Percentiles rank a stretch among this genome's conserved stretches.
Evolutionary conservation across 257 asterid genomes (phyloP).

Genomic region (Scutellaria barbata): DNA sequence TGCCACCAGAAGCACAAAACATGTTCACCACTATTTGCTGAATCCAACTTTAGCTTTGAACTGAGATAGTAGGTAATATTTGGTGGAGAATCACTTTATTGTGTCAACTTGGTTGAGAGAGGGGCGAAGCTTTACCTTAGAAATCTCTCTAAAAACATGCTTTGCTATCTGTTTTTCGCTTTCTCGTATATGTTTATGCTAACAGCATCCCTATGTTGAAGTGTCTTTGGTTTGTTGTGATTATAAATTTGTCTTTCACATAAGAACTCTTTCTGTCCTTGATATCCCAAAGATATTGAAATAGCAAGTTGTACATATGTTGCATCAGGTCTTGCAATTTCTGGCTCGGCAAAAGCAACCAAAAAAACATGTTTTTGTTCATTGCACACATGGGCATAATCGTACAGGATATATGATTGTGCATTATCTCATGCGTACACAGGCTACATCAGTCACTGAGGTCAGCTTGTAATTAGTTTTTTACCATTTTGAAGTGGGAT

Average conservation of each 20-base stretch:
- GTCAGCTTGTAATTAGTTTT: conserved; percentile 46
- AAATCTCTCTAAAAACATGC: conserved; percentile 11
- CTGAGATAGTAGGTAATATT: conserved; percentile 5
- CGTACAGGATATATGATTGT: conserved; percentile 97
- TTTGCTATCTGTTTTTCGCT: conserved; percentile 19
- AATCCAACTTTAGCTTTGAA: conserved; percentile 6
- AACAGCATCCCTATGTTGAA: background rate
- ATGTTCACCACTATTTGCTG: background rate
- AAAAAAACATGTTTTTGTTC: conserved; percentile 82
- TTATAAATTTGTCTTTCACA: conserved; percentile 11
- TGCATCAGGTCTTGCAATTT: conserved; percentile 79
- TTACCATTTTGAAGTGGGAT: conserved; percentile 9
- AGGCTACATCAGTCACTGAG: conserved; percentile 77
- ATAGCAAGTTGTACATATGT: conserved; percentile 23
- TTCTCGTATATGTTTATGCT: background rate
- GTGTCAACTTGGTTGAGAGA: conserved; percentile 20
- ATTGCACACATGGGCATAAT: conserved; percentile 99
- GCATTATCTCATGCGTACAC: conserved; percentile 93
- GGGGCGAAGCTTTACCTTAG: background rate
- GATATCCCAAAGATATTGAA: conserved; percentile 24
- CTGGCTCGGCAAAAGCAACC: conserved; percentile 73
- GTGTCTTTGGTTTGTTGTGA: background rate
- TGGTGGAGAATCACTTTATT: background rate
- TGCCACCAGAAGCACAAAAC: conserved; percentile 10
- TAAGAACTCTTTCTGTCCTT: conserved; percentile 18